Conservation (phyloP, 768 basidiomycete species). For the Pleurotus sapidus region DNA sequence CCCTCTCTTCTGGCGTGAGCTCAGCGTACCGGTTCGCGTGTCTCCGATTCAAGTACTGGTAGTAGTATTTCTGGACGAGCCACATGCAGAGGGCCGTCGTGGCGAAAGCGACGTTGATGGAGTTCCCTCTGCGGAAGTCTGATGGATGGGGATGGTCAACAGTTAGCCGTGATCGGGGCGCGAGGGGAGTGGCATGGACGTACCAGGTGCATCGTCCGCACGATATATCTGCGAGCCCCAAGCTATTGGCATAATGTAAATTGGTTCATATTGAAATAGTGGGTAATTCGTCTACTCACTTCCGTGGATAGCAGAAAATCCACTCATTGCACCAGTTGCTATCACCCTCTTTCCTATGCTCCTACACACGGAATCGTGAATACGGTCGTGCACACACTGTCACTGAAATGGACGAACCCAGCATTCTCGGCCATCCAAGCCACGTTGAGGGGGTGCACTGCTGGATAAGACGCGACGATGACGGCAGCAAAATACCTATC, state of each 20-base stretch:
- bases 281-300: not conserved
- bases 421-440: constrained; percentile 9
- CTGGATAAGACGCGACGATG: constrained; percentile 5
- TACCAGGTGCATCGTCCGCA: constrained; percentile 11
- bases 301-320: constrained; percentile 10
- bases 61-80: constrained; percentile 16
- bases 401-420: not conserved
- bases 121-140: constrained; percentile 15
- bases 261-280: too few species aligned
- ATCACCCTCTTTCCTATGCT: constrained; percentile 6
- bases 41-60: constrained; percentile 9
- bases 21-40: constrained; percentile 2
- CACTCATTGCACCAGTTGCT: constrained; percentile 8
- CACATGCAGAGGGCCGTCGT: constrained; percentile 11
- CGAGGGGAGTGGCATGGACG: not conserved
- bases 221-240: constrained; percentile 14
- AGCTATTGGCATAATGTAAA: not conserved
- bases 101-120: constrained; percentile 16
- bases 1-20: not conserved
- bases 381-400: not conserved
- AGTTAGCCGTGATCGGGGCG: not conserved
- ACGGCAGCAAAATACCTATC: constrained; percentile 7
- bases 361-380: not conserved
- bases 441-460: constrained; percentile 6
- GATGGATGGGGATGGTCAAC: not conserved